Evolutionary conservation across 257 asterid species (phyloP).

Genomic region (Linaria vulgaris): DNA sequence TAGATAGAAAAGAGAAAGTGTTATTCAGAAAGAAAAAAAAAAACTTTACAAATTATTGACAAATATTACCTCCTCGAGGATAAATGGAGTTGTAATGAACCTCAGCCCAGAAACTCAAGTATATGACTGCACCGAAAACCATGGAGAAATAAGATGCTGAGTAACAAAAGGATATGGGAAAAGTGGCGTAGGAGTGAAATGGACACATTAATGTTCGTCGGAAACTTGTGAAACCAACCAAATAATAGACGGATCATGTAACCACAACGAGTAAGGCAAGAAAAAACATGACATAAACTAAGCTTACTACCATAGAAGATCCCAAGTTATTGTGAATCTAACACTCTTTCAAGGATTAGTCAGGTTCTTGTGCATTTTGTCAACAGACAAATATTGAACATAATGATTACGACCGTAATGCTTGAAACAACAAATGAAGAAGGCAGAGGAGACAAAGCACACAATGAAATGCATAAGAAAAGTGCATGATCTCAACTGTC

Average conservation of each 20-base stretch:
- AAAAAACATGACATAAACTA: not conserved
- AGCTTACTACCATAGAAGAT: not conserved
- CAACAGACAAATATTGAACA: not conserved
- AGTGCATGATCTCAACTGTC: constrained; percentile 13
- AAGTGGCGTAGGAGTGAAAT: not conserved
- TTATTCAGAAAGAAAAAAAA: not conserved
- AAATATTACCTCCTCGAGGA: constrained; percentile 82
- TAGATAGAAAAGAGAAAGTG: constrained; percentile 1
- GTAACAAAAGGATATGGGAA: not conserved
- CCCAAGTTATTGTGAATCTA: not conserved
- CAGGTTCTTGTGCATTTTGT: not conserved
- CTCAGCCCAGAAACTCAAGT: constrained; percentile 97
- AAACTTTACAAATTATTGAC: not conserved
- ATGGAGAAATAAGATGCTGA: constrained; percentile 8
- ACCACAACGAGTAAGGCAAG: not conserved
- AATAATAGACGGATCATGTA: not conserved
- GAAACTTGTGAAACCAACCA: not conserved
- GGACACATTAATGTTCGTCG: not conserved
- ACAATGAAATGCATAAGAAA: not conserved
- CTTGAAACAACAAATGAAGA: constrained; percentile 1
- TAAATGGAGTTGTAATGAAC: constrained; percentile 96
- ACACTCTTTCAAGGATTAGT: not conserved
- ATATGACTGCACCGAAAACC: constrained; percentile 55
- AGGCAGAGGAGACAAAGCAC: constrained; percentile 13
- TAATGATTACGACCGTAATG: not conserved